phyloP scores from a whole-genome alignment of 768 basidiomycete species.

The Lactifluus piperatus region DNA sequence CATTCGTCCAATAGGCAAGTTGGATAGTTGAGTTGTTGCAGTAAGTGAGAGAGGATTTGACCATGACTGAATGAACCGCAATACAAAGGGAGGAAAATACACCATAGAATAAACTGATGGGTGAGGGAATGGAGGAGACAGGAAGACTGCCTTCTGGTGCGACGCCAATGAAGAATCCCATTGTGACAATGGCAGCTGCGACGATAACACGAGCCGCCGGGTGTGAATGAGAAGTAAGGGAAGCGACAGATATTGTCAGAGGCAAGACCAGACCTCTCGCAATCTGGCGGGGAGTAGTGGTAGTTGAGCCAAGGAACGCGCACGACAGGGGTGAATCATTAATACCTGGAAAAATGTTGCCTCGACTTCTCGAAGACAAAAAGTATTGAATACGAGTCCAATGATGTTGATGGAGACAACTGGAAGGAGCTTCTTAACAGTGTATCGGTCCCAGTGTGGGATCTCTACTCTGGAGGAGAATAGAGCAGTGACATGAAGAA shows the following conservation, averaged over 20 bases:
- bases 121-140: conserved; percentile 36
- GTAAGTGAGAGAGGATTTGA: conserved; percentile 59
- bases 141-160: conserved; percentile 45
- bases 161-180: conserved; percentile 73
- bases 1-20: conserved; percentile 74
- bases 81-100: conserved; percentile 67
- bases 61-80: conserved; percentile 65
- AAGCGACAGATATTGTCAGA: conserved; percentile 69
- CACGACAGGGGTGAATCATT: not conserved
- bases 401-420: conserved; percentile 63
- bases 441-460: conserved; percentile 42
- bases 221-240: conserved; percentile 42
- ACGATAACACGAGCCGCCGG: conserved; percentile 48
- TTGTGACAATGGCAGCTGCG: conserved; percentile 55
- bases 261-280: conserved; percentile 80
- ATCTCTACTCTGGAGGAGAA: conserved; percentile 45
- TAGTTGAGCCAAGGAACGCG: not conserved
- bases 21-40: conserved; percentile 66
- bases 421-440: conserved; percentile 50
- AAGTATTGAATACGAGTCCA: conserved; percentile 70
- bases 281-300: conserved; percentile 40
- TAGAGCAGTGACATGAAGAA: conserved; percentile 48
- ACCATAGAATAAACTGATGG: conserved; percentile 59
- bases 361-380: conserved; percentile 70
- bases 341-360: conserved; percentile 73